These are phyloP conservation scores for Phalaenopsis aphrodite DNA, from an alignment of 106 monocot genomes.

Conservation along the genomic window DNA sequence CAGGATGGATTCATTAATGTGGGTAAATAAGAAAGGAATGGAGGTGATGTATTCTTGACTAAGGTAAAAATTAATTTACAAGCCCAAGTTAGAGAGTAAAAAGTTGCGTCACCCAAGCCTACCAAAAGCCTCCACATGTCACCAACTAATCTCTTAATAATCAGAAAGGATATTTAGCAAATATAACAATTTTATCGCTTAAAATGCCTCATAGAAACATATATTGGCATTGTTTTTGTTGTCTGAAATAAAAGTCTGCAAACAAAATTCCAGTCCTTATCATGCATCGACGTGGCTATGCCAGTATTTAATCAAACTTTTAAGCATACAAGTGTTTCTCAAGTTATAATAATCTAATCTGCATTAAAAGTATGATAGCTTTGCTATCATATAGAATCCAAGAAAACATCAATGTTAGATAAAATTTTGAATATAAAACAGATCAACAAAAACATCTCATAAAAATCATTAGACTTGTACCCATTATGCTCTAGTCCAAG, in stretches of 20 bases:
- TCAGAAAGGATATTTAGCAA: neutral
- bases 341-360: neutral
- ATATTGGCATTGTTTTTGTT: neutral
- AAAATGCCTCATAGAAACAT: neutral
- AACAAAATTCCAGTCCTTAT: neutral
- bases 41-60: neutral
- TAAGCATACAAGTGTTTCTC: neutral
- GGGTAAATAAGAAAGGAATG: neutral
- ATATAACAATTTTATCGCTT: neutral
- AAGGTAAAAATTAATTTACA: neutral
- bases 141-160: neutral
- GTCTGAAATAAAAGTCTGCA: neutral
- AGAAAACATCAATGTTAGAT: neutral
- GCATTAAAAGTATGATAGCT: neutral
- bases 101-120: neutral
- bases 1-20: neutral
- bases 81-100: neutral
- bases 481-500: constrained; percentile 94
- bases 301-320: neutral
- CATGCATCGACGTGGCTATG: neutral
- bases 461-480: constrained; percentile 23
- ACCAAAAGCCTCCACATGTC: neutral
- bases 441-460: neutral
- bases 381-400: neutral
- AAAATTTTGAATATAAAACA: neutral